Conservation (phyloP, 176 grass and related monocot species). For the maize (Zea mays) region Zm-B73-REFERENCE-NAM-5.0 NC_050103.1:140841501-140842000, state of each 20-base stretch:
- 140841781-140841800: slow-evolving; percentile 69
- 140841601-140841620: slow-evolving; percentile 91
- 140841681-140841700: slow-evolving; percentile 15
- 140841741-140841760: not conserved
- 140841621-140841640: slow-evolving; percentile 93
- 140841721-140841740: not conserved
- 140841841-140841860: not conserved
- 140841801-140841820: slow-evolving; percentile 74
- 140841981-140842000: slow-evolving; percentile 20
- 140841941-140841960: not conserved
- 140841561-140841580: slow-evolving; percentile 9
- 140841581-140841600: slow-evolving; percentile 28
- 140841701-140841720: not conserved
- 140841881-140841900: slow-evolving; percentile 7
- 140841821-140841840: slow-evolving; percentile 1
- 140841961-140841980: not conserved
- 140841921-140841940: slow-evolving; percentile 1
- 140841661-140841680: slow-evolving; percentile 86
- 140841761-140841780: slow-evolving; percentile 50
- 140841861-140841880: not conserved
- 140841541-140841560: slow-evolving; percentile 24
- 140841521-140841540: slow-evolving; percentile 24
- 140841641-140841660: slow-evolving; percentile 94
- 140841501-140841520: slow-evolving; percentile 28
- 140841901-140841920: not conserved